Conservation (phyloP, 192 early-diverging fungal genomes). For the Glomus cerebriforme region DNA sequence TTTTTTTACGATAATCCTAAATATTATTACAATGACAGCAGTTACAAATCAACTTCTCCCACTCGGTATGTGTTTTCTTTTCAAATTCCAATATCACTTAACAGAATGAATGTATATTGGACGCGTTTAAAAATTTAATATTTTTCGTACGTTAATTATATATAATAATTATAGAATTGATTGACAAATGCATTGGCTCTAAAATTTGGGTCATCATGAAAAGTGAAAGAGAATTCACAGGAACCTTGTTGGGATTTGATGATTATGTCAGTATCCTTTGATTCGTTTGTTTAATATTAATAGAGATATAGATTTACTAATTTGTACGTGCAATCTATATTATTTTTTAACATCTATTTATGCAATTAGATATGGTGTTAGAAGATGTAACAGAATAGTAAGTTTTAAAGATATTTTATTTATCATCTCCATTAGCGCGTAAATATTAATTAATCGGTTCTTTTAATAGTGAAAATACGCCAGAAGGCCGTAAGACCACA, state of each 20-base stretch:
- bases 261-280: slow-evolving; percentile 85
- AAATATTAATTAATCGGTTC: slow-evolving; percentile 5
- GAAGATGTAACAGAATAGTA: slow-evolving; percentile 95
- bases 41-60: slow-evolving; percentile 22
- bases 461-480: slow-evolving; percentile 69
- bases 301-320: slow-evolving; percentile 15
- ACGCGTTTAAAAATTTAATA: neutral
- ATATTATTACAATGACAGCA: neutral
- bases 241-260: slow-evolving; percentile 96
- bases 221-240: slow-evolving; percentile 94
- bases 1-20: neutral
- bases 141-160: neutral
- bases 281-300: neutral
- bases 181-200: slow-evolving; percentile 97
- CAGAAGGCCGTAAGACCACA: slow-evolving; percentile 71
- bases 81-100: neutral
- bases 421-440: neutral
- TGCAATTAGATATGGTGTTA: slow-evolving; percentile 84
- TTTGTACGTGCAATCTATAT: neutral
- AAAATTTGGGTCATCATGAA: slow-evolving; percentile 99
- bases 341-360: neutral
- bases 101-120: too few species aligned
- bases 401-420: slow-evolving; percentile 37
- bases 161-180: slow-evolving; percentile 77
- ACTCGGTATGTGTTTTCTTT: neutral